Base-by-base conservation (phyloP, 495 filamentous ascomycete genomes). In the Aspergillus homomorphus region DNA sequence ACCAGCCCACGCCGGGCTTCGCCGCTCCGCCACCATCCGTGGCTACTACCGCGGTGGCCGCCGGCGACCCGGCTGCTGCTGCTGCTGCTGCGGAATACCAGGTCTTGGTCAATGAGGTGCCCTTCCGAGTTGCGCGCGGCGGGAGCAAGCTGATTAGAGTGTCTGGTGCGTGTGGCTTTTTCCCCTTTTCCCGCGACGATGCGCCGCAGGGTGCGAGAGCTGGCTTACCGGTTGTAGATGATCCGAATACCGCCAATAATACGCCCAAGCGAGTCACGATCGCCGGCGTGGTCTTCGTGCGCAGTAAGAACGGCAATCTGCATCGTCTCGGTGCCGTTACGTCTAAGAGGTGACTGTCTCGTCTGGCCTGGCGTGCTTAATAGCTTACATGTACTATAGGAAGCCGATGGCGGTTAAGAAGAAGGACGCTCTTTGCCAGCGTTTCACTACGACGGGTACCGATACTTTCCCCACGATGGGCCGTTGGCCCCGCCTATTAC, bases 241-340 rank as follows among this genome's bases (percentile, higher is more conserved):
- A 87, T 61, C 70, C 72, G 38, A 88, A 85, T 69, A 77, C 80
- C 45, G 82, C 82, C 58, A 84, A 81, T 56, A 77, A 80, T 21
- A 96, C 92, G 6, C 93, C 93, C 0, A 96, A 92, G 72, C 80
- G 81, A 69, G 83, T 90, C 24, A 78, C 77, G 4, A 76, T 98
- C 60, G 90, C 85, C 28, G 92, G 92, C 51, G 90, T 97, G 56
- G 85, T 81, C 43, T 98, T 96, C 71, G 82, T 90, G 60, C 83
- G 93, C 55, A 96, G 89, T 72, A 96, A 94, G 69, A 88, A 88
- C 63, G 93, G 93, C 53, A 98, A 98, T 56, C 82, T 98, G 53
- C 88, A 91, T 65, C 89, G 91, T 21, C 66, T 78, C 46, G 77
- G 75, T 24, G 74, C 72, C 9, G 75, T 78, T 21, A 71, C 71